A percentile compares a stretch with the other conserved stretches of the same genome.
These are phyloP conservation scores for Austropuccinia psidii DNA, from an alignment of 1,284 basidiomycete genomes.

Conservation along the genomic window DNA sequence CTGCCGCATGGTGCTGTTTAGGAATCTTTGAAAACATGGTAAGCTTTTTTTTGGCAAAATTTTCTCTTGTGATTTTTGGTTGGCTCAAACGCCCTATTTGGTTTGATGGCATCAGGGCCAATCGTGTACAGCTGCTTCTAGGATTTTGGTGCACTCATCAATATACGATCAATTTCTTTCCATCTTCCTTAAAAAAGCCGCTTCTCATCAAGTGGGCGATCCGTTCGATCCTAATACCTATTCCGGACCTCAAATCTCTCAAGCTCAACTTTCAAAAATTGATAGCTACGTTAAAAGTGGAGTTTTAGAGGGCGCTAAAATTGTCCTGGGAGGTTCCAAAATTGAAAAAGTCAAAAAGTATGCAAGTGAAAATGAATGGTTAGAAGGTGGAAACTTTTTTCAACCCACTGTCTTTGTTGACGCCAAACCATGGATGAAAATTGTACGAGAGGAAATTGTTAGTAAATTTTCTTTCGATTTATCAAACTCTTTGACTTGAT, in stretches of 20 bases:
- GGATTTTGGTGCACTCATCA: conserved; percentile 34
- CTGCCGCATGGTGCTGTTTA: conserved; percentile 33
- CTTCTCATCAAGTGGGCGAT: conserved; percentile 23
- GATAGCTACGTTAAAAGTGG: conserved; percentile 7
- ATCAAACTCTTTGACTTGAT: not conserved
- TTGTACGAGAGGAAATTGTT: conserved; percentile 42
- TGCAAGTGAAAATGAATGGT: not conserved
- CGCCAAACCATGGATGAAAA: conserved; percentile 40
- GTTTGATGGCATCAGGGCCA: conserved; percentile 28
- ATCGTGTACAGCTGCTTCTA: conserved; percentile 38
- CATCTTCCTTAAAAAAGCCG: conserved; percentile 26
- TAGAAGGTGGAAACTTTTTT: conserved; percentile 39
- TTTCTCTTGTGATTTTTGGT: not conserved
- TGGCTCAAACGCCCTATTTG: not conserved
- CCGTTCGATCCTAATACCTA: conserved; percentile 34
- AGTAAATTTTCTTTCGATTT: not conserved
- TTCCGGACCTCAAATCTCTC: conserved; percentile 30
- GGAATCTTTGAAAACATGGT: conserved; percentile 36
- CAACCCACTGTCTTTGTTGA: conserved; percentile 43
- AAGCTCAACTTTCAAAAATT: conserved; percentile 17
- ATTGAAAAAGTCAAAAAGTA: conserved; percentile 2
- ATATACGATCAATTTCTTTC: conserved; percentile 32
- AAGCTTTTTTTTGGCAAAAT: not conserved
- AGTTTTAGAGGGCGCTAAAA: not conserved
- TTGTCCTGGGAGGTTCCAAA: conserved; percentile 1